A percentile compares a stretch with the other conserved stretches of the same genome.
These are phyloP conservation scores for Scutellaria barbata DNA, from an alignment of 257 asterid species.

Conservation along the genomic window DNA sequence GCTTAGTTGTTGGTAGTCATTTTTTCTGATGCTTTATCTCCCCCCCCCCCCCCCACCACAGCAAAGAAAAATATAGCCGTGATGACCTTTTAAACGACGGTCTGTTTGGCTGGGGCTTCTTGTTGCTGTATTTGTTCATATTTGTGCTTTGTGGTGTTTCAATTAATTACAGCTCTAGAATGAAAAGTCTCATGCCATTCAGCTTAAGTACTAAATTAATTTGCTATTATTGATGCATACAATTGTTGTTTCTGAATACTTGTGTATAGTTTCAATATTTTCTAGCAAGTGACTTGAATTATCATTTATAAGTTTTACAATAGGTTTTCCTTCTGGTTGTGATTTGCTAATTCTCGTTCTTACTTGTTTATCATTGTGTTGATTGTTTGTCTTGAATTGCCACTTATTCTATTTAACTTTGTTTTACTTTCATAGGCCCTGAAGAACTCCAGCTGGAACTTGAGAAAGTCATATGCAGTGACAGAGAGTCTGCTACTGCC, in stretches of 20 bases:
- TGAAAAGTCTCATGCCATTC: conserved; percentile 4
- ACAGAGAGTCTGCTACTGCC: conserved; percentile 83
- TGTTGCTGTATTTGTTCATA: background rate
- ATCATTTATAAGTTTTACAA: conserved; percentile 14
- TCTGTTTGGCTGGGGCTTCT: background rate
- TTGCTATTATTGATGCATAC: background rate
- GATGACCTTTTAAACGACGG: background rate
- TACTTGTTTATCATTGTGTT: conserved; percentile 4
- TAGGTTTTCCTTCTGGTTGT: conserved; percentile 7
- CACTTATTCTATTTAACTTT: background rate
- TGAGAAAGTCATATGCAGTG: conserved; percentile 72
- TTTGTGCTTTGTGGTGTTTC: background rate
- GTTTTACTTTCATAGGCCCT: conserved; percentile 66
- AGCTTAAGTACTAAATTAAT: background rate
- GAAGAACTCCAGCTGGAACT: conserved; percentile 89
- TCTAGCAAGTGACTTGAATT: background rate
- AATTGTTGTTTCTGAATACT: conserved; percentile 7
- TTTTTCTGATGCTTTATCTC: no score
- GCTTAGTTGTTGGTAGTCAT: background rate
- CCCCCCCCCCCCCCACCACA: no score
- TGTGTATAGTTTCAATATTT: background rate
- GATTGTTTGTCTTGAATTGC: conserved; percentile 14
- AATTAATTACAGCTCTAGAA: background rate
- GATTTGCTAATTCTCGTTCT: conserved; percentile 16
- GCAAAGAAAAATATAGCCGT: no score